Base-by-base conservation (phyloP, 164 flowering plant genomes). In the Nelumbo lutea region DNA sequence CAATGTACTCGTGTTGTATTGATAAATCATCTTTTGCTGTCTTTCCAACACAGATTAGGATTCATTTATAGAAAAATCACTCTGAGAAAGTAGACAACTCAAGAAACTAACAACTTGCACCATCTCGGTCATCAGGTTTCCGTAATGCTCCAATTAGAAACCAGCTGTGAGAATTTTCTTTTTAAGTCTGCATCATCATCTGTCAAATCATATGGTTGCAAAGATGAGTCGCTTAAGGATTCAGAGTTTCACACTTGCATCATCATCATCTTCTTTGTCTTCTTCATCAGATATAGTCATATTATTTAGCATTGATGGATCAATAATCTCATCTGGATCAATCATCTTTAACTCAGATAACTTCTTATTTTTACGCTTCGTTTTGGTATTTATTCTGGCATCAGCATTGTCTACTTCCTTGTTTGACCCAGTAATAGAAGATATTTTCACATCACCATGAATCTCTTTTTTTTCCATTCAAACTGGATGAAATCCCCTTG, bases 51-150 rank as follows among this genome's bases (percentile, higher is more conserved):
- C 53, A 13, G 11, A 14, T 2, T 56, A 66, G 48, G 9, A 43
- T 15, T n/a, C n/a, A 48, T 3, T 39, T 63, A 42, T 6, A 62
- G n/a, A 62, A 5, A 42, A 43, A 62, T 62, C 11, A 27, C 11
- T 46, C 40, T 10, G n/a, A 63, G 46, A 52, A 46, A 41, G n/a
- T 7, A 9, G 13, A 5, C 3, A 10, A 10, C 5, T 11, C 13
- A 15, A 58, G 56, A 63, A 62, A 27, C 3, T 48, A 55, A 38
- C 11, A 68, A 86, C 98, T 82, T 82, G 92, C 99, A 76, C 90
- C 97, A 74, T 93, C 98, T 66, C 87, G 90, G 72, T 93, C 91
- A 79, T 91, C 97, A 71, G 95, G 62, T 80, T 96, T 96, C 68
- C 95, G 82, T 14, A 96, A 75, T 66, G 98, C 96, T 70, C 85